phyloP scores from a whole-genome alignment of 2,329 filamentous ascomycete genomes.

The Didymella pomorum region DNA sequence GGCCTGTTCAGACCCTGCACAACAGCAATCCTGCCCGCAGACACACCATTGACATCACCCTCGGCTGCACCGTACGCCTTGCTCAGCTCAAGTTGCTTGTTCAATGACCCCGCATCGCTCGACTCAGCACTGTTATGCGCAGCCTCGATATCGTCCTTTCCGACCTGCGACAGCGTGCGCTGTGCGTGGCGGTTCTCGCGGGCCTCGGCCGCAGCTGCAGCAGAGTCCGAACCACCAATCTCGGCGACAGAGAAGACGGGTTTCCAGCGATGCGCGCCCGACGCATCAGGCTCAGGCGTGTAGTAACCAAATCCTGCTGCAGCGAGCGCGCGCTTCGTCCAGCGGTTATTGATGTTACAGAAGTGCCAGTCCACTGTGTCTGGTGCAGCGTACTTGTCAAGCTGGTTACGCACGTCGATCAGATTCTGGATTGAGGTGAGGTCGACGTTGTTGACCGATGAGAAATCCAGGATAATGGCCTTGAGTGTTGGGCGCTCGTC shows the following conservation, averaged over 20 bases:
- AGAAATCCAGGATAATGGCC: slow-evolving; percentile 92
- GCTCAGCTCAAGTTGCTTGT: slow-evolving; percentile 42
- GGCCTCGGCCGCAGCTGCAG: slow-evolving; percentile 75
- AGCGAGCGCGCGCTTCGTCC: slow-evolving; percentile 89
- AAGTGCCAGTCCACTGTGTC: slow-evolving; percentile 94
- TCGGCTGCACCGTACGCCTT: slow-evolving; percentile 43
- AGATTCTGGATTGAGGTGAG: slow-evolving; percentile 91
- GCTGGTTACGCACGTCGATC: slow-evolving; percentile 93
- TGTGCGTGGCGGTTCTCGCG: slow-evolving; percentile 61
- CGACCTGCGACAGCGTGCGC: slow-evolving; percentile 58
- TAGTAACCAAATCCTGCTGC: slow-evolving; percentile 92
- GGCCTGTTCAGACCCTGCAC: slow-evolving; percentile 87
- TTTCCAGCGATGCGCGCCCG: slow-evolving; percentile 77
- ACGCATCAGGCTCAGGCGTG: slow-evolving; percentile 60
- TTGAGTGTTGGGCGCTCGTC: slow-evolving; percentile 74
- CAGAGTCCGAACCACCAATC: slow-evolving; percentile 76
- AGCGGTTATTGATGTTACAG: slow-evolving; percentile 88
- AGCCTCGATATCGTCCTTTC: slow-evolving; percentile 42
- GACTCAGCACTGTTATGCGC: slow-evolving; percentile 29
- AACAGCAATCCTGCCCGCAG: slow-evolving; percentile 56
- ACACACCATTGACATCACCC: slow-evolving; percentile 35
- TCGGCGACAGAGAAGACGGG: slow-evolving; percentile 94
- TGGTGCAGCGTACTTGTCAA: slow-evolving; percentile 85
- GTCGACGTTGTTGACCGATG: slow-evolving; percentile 92
- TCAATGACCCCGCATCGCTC: slow-evolving; percentile 39